Conservation (phyloP, 768 basidiomycete genomes). For the Postia placenta region DNA sequence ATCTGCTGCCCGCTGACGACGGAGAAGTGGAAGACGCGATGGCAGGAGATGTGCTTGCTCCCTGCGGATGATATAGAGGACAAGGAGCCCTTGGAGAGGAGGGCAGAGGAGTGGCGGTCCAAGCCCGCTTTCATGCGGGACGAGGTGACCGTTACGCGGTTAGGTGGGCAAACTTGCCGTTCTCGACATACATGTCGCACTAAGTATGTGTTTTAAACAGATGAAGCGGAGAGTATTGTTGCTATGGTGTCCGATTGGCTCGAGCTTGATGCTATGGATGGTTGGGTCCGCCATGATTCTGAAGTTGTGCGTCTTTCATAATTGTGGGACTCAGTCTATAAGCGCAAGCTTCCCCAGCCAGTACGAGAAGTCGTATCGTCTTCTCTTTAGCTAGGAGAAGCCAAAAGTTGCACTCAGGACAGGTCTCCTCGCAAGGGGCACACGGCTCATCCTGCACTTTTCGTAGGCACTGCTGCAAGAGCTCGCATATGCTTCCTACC, state of each 20-base stretch:
- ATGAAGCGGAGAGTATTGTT: slow-evolving; percentile 68
- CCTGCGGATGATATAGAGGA: slow-evolving; percentile 37
- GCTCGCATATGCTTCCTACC: slow-evolving; percentile 86
- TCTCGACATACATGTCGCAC: neutral
- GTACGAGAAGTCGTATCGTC: no score
- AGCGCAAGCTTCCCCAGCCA: neutral
- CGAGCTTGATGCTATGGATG: slow-evolving; percentile 87
- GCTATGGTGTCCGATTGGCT: slow-evolving; percentile 91
- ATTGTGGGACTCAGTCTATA: neutral
- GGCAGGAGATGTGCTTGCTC: slow-evolving; percentile 84
- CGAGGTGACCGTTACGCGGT: slow-evolving; percentile 84
- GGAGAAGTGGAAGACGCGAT: slow-evolving; percentile 77
- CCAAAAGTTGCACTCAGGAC: neutral
- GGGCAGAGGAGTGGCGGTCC: slow-evolving; percentile 84
- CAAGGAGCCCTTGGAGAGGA: slow-evolving; percentile 42
- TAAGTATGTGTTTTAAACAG: slow-evolving; percentile 33
- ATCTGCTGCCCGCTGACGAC: slow-evolving; percentile 89
- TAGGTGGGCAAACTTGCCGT: slow-evolving; percentile 50
- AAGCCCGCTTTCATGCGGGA: slow-evolving; percentile 72
- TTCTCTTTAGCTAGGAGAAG: neutral
- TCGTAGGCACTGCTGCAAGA: slow-evolving; percentile 87
- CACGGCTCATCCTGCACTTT: neutral
- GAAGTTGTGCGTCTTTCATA: slow-evolving; percentile 68
- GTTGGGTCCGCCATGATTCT: slow-evolving; percentile 92
- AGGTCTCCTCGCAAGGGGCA: neutral